These are phyloP conservation scores for Phytophthora tubulina DNA, from an alignment of 352 stramenopile genomes.

Conservation along the genomic window DNA sequence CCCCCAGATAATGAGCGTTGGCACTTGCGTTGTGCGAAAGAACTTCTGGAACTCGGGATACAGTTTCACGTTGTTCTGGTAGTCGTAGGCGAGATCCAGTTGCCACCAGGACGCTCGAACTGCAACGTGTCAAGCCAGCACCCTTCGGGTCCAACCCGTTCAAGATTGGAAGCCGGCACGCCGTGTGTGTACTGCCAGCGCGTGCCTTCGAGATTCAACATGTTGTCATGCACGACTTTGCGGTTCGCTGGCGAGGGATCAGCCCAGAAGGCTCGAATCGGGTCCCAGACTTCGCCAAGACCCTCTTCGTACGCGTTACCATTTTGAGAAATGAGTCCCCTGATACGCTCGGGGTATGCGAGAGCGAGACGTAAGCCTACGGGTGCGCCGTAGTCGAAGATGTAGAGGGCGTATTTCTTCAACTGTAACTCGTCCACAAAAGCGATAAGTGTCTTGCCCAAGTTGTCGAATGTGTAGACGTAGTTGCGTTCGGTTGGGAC, in stretches of 20 bases:
- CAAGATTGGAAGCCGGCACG: not conserved
- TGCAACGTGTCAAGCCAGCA: not conserved
- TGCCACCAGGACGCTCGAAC: not conserved
- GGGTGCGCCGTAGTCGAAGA: not conserved
- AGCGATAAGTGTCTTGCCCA: not conserved
- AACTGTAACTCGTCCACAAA: slow-evolving; percentile 6
- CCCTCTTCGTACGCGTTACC: not conserved
- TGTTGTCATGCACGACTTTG: not conserved
- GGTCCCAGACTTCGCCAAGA: not conserved
- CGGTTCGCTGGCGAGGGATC: not conserved
- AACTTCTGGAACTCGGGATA: slow-evolving; percentile 4
- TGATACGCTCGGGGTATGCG: not conserved
- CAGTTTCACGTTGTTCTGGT: not conserved
- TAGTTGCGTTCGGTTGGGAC: not conserved
- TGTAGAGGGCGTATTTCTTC: slow-evolving; percentile 3
- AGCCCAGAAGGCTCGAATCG: slow-evolving; percentile 2
- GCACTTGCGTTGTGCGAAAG: not conserved
- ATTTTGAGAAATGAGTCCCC: not conserved
- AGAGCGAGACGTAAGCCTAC: not conserved
- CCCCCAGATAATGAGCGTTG: not conserved
- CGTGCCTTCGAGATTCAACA: not conserved
- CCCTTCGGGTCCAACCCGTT: not conserved
- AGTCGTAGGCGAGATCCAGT: slow-evolving; percentile 1
- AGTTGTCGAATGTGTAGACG: slow-evolving; percentile 1
- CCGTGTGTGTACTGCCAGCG: slow-evolving; percentile 4